A percentile compares a stretch with the other conserved stretches of the same genome.
phyloP scores from a whole-genome alignment of 352 stramenopile species.

The Aphanomyces astaci region DNA sequence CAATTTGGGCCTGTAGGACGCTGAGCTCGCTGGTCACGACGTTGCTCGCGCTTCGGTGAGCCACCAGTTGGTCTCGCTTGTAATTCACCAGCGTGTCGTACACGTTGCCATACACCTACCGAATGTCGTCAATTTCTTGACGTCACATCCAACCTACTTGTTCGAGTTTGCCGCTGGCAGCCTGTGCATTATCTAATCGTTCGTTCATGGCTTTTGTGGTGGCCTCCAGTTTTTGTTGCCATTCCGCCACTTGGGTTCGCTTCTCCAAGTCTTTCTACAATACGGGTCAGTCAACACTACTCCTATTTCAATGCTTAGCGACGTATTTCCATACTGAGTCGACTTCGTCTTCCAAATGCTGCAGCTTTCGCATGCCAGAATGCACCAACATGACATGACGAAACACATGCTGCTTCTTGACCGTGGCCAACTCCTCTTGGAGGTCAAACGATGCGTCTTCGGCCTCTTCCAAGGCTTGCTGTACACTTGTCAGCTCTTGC shows the following conservation, averaged over 20 bases:
- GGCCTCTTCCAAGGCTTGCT: slow-evolving; percentile 52
- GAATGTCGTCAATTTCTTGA: slow-evolving; percentile 31
- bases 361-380: slow-evolving; percentile 31
- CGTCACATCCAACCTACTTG: slow-evolving; percentile 32
- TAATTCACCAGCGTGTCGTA: slow-evolving; percentile 65
- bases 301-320: too few species aligned
- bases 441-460: slow-evolving; percentile 68
- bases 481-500: slow-evolving; percentile 39
- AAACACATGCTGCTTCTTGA: slow-evolving; percentile 52
- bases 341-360: slow-evolving; percentile 27
- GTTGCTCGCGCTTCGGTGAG: slow-evolving; percentile 55
- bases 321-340: slow-evolving; percentile 13
- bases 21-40: slow-evolving; percentile 68
- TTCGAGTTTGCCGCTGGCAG: background rate
- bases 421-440: slow-evolving; percentile 44
- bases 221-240: slow-evolving; percentile 12
- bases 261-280: slow-evolving; percentile 22
- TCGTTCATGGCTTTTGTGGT: background rate
- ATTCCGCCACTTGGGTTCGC: background rate
- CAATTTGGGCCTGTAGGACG: slow-evolving; percentile 65
- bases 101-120: slow-evolving; percentile 49
- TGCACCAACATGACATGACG: slow-evolving; percentile 38
- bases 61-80: slow-evolving; percentile 71
- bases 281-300: too few species aligned
- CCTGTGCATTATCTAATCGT: background rate